Conservation (phyloP, 2,329 filamentous ascomycete species). For the Alternaria tenuissima region DNA sequence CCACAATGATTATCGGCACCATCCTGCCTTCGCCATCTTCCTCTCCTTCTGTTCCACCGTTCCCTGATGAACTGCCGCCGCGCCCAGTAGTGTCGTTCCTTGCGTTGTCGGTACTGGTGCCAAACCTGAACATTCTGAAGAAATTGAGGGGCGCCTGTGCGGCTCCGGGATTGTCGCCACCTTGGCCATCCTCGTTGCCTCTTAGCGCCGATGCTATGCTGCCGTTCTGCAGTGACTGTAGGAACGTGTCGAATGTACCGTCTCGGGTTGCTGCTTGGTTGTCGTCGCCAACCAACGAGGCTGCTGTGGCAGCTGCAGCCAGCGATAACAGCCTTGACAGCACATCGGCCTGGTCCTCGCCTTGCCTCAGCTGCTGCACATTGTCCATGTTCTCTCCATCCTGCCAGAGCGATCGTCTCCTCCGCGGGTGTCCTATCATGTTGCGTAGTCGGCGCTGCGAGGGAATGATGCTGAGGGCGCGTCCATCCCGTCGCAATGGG, state of each 20-base stretch:
- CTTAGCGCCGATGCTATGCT: slow-evolving; percentile 65
- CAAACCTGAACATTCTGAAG: slow-evolving; percentile 73
- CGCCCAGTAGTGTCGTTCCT: slow-evolving; percentile 32
- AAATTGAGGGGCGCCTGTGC: slow-evolving; percentile 69
- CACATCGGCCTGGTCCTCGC: slow-evolving; percentile 69
- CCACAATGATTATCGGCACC: slow-evolving; percentile 74
- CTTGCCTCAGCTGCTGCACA: slow-evolving; percentile 53
- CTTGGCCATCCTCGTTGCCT: slow-evolving; percentile 52
- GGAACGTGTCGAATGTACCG: slow-evolving; percentile 69
- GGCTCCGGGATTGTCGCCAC: slow-evolving; percentile 45
- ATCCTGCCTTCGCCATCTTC: slow-evolving; percentile 64
- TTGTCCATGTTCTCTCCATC: slow-evolving; percentile 38
- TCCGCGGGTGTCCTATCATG: slow-evolving; percentile 56
- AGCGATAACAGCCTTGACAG: slow-evolving; percentile 69
- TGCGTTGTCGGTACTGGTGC: slow-evolving; percentile 54
- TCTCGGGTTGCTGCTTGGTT: slow-evolving; percentile 65
- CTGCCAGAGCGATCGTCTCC: slow-evolving; percentile 60
- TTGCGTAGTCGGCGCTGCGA: slow-evolving; percentile 51
- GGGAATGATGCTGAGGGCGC: slow-evolving; percentile 48
- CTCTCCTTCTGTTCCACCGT: slow-evolving; percentile 33
- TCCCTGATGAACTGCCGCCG: slow-evolving; percentile 32
- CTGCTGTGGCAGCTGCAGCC: slow-evolving; percentile 70
- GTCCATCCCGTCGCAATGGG: slow-evolving; percentile 39
- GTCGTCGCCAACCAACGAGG: slow-evolving; percentile 69
- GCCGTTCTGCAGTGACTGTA: slow-evolving; percentile 69